Base-by-base conservation (phyloP, 805 yeast species). In the Kazachstania taianensis region DNA sequence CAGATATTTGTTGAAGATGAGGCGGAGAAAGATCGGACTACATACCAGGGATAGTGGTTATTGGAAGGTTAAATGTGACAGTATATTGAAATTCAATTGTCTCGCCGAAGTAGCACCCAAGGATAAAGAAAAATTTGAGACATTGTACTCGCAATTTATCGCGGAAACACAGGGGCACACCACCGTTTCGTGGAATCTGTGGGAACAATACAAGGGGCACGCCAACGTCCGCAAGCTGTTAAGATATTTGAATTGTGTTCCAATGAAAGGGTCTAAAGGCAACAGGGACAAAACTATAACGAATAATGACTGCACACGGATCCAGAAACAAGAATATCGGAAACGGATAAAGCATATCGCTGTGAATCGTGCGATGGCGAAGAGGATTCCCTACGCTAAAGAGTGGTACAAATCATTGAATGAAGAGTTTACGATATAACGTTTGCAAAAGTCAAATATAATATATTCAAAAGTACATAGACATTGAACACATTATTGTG, bases 371-470 rank as follows among this genome's bases (percentile, higher is more conserved):
- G 53, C 50, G 40, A 52, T 60, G 55, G 41, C 45, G 10, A 46
- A 55, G 20, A 49, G 61, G 13, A 36, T 55, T 2, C 52, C 56
- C 1, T 61, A 61, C 39, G 58, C 55, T 1, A 41, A 51, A 10
- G 57, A 61, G 30, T 55, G 52, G 33, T 56, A 55, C 32, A 39
- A 30, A 1, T 54, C 61, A 3, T 35, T 63, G 26, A n/a, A n/a
- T n/a, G n/a, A n/a, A n/a, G n/a, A n/a, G n/a, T n/a, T n/a, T n/a
- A n/a, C n/a, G n/a, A n/a, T n/a, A n/a, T n/a, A n/a, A n/a, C n/a
- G n/a, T n/a, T n/a, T n/a, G n/a, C n/a, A n/a, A n/a, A n/a, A n/a
- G n/a, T n/a, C n/a, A n/a, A n/a, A n/a, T n/a, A n/a, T n/a, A n/a
- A n/a, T n/a, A n/a, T n/a, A n/a, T n/a, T n/a, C n/a, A n/a, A n/a